Conservation (phyloP, 169 alveolate genomes). For the Plasmodium gallinaceum region DNA sequence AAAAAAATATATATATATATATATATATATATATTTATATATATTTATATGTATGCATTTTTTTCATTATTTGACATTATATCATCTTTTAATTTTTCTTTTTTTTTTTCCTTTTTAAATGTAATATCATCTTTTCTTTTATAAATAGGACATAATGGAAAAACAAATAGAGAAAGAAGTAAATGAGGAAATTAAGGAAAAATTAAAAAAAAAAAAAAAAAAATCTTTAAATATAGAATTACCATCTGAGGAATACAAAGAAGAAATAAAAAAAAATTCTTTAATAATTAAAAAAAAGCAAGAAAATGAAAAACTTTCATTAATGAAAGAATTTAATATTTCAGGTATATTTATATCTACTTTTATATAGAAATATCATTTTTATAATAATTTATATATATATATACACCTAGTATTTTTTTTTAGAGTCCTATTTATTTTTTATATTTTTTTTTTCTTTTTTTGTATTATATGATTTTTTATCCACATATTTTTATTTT, state of each 20-base stretch:
- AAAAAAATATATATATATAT: neutral
- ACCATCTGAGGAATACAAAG: conserved; percentile 13
- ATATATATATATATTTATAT: neutral
- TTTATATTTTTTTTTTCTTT: too few relatives aligned
- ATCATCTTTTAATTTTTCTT: neutral
- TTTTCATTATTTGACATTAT: too few relatives aligned
- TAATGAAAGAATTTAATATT: conserved; percentile 41
- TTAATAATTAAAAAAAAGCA: conserved; percentile 8
- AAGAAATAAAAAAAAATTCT: conserved; percentile 6
- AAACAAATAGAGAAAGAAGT: conserved; percentile 49
- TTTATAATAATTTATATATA: too few relatives aligned
- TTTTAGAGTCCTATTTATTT: too few relatives aligned
- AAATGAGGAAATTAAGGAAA: conserved; percentile 21
- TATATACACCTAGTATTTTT: too few relatives aligned
- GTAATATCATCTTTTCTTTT: neutral
- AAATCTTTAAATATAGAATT: neutral
- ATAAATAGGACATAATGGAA: conserved; percentile 51
- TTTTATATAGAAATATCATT: too few relatives aligned
- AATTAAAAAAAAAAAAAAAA: conserved; percentile 26
- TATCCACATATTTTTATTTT: too few relatives aligned
- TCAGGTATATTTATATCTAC: neutral
- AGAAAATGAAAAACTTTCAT: conserved; percentile 28
- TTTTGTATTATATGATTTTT: too few relatives aligned
- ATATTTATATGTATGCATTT: neutral
- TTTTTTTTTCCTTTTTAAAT: neutral